Percentiles rank a stretch among this genome's conserved stretches.
phyloP scores from a whole-genome alignment of 2,329 filamentous ascomycete species.

The Ophiocordyceps camponoti-saundersi region DNA sequence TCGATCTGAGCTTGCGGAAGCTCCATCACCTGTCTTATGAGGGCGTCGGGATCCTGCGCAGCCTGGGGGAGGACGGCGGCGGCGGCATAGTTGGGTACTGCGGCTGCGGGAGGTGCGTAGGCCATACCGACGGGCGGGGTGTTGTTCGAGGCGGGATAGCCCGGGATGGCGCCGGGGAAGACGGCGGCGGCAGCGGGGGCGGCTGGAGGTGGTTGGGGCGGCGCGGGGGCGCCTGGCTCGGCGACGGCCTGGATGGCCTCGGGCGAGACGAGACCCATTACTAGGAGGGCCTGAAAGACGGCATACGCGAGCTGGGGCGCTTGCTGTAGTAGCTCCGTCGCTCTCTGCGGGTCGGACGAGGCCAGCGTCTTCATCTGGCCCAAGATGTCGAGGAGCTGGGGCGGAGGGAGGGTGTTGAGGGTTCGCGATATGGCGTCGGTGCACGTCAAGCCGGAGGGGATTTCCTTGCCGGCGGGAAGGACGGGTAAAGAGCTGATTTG shows the following conservation, averaged over 20 bases:
- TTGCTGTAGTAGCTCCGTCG: slow-evolving; percentile 71
- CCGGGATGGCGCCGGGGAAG: slow-evolving; percentile 17
- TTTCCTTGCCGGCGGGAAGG: slow-evolving; percentile 68
- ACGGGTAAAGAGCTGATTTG: slow-evolving; percentile 47
- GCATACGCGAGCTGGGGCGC: slow-evolving; percentile 89
- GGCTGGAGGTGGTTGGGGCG: slow-evolving; percentile 9
- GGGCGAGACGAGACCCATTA: slow-evolving; percentile 84
- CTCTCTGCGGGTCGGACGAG: slow-evolving; percentile 64
- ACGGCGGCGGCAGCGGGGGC: slow-evolving; percentile 5
- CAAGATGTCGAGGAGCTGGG: slow-evolving; percentile 84
- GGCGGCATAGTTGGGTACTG: slow-evolving; percentile 18
- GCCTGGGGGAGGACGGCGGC: slow-evolving; percentile 15
- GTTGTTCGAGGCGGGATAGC: slow-evolving; percentile 22
- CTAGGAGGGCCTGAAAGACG: slow-evolving; percentile 81
- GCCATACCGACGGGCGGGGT: slow-evolving; percentile 30
- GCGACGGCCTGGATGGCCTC: slow-evolving; percentile 68
- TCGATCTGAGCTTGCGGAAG: slow-evolving; percentile 71
- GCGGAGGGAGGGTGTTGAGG: slow-evolving; percentile 67
- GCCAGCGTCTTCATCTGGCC: slow-evolving; percentile 87
- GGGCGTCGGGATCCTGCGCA: slow-evolving; percentile 45
- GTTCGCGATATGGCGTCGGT: slow-evolving; percentile 87
- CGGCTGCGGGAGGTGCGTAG: slow-evolving; percentile 25
- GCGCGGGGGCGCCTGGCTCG: slow-evolving; percentile 34
- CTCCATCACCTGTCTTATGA: slow-evolving; percentile 67
- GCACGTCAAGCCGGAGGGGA: slow-evolving; percentile 67